Conservation (phyloP, 768 basidiomycete species). For the Flagelloscypha sp. region DNA sequence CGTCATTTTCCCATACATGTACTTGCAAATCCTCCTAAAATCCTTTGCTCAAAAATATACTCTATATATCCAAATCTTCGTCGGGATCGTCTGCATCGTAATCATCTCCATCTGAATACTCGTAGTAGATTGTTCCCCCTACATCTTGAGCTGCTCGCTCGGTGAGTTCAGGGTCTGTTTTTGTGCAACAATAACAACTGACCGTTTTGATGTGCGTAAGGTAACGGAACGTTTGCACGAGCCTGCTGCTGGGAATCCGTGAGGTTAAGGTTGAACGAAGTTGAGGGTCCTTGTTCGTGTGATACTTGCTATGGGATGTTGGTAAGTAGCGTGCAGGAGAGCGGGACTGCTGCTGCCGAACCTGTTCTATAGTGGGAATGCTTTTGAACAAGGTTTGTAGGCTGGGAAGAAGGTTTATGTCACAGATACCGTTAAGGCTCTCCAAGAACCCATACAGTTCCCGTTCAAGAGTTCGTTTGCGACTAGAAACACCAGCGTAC, state of each 20-base stretch:
- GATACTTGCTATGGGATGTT: no score
- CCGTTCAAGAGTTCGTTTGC: constrained; percentile 50
- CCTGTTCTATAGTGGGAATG: no score
- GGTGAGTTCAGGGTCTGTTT: no score
- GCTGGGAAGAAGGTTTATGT: constrained; percentile 25
- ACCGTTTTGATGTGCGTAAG: constrained; percentile 82
- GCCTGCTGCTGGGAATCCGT: constrained; percentile 76
- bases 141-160: no score
- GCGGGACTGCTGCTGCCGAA: no score
- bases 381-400: no score
- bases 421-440: constrained; percentile 41
- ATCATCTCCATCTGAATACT: constrained; percentile 91
- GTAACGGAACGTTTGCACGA: constrained; percentile 76
- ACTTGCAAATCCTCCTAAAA: no score
- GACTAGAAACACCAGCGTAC: constrained; percentile 31
- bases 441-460: constrained; percentile 62
- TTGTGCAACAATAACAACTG: not conserved
- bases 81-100: constrained; percentile 95
- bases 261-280: constrained; percentile 83
- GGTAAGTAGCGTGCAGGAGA: no score
- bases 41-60: no score
- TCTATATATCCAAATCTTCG: constrained; percentile 86
- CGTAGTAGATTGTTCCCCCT: constrained; percentile 83
- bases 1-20: no score
- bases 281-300: no score